phyloP scores from a whole-genome alignment of 139 green algal species.

The Chlorella sorokiniana region DNA sequence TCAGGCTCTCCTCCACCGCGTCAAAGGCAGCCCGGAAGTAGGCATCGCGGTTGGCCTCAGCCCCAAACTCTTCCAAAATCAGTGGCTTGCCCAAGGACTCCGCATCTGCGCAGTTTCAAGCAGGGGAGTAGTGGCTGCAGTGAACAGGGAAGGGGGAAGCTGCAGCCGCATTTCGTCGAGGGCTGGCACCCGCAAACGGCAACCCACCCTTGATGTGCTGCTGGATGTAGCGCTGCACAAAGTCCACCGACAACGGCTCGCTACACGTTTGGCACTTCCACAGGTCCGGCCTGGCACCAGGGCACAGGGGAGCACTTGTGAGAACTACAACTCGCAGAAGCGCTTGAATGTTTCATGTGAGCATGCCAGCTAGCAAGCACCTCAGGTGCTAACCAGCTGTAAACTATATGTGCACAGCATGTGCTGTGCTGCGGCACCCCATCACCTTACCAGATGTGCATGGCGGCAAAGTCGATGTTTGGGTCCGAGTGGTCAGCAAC shows the following conservation, averaged over 20 bases:
- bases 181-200: neutral
- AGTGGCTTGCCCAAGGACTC: constrained; percentile 38
- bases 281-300: neutral
- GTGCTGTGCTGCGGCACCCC: neutral
- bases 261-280: constrained; percentile 25
- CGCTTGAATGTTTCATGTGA: neutral
- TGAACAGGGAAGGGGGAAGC: neutral
- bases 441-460: constrained; percentile 51
- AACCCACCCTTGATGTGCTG: constrained; percentile 33
- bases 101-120: constrained; percentile 12
- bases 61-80: constrained; percentile 55
- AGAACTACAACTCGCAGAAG: neutral
- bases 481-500: constrained; percentile 31
- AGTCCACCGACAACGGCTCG: neutral
- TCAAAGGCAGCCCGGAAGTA: constrained; percentile 34
- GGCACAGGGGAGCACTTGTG: neutral
- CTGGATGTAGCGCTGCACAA: constrained; percentile 31
- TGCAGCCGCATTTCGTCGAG: too few species aligned
- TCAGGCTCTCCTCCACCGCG: constrained; percentile 42
- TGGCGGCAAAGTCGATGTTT: constrained; percentile 51
- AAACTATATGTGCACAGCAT: neutral
- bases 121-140: neutral
- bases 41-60: constrained; percentile 21
- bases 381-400: too few species aligned
- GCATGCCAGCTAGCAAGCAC: neutral